These are phyloP conservation scores for Pichia gijzeniarum DNA, from an alignment of 805 yeast species.

Conservation along the genomic window DNA sequence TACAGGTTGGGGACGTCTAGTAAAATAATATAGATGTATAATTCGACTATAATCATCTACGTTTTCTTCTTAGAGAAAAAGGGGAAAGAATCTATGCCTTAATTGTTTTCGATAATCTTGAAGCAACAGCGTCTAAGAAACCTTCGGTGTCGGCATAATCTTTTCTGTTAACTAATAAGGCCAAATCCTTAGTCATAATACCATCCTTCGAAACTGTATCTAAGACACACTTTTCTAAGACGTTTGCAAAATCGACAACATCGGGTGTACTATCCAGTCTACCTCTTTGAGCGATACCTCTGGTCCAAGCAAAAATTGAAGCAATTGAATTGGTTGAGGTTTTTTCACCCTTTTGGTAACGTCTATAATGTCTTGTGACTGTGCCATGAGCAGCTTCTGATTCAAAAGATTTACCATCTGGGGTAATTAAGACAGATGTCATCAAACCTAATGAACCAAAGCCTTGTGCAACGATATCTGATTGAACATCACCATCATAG, in stretches of 20 bases:
- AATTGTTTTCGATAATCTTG: slow-evolving; percentile 25
- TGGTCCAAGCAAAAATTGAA: slow-evolving; percentile 81
- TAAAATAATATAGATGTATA: slow-evolving; percentile 2
- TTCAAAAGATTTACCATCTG: slow-evolving; percentile 83
- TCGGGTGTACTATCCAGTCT: slow-evolving; percentile 66
- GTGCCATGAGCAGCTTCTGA: slow-evolving; percentile 87
- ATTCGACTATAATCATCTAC: slow-evolving; percentile 2
- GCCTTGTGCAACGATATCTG: slow-evolving; percentile 83
- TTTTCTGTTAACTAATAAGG: slow-evolving; percentile 53
- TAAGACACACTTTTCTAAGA: slow-evolving; percentile 59
- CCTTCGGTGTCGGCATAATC: slow-evolving; percentile 69
- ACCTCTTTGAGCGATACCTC: slow-evolving; percentile 80
- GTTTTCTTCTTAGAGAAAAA: no score
- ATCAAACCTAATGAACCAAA: slow-evolving; percentile 78
- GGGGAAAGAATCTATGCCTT: background rate
- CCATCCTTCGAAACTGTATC: slow-evolving; percentile 71
- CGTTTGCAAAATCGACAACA: slow-evolving; percentile 59
- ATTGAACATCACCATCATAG: slow-evolving; percentile 83
- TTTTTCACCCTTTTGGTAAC: slow-evolving; percentile 73
- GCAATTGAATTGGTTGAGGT: slow-evolving; percentile 84
- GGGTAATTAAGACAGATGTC: slow-evolving; percentile 79
- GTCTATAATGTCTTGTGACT: slow-evolving; percentile 81
- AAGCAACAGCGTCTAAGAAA: slow-evolving; percentile 71
- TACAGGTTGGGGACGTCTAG: background rate
- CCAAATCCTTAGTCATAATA: slow-evolving; percentile 79